Evolutionary conservation across 179 eudicot genomes (phyloP), one percentile per base, ranked within the genome.

Genomic region (Camellia oleifera): DNA sequence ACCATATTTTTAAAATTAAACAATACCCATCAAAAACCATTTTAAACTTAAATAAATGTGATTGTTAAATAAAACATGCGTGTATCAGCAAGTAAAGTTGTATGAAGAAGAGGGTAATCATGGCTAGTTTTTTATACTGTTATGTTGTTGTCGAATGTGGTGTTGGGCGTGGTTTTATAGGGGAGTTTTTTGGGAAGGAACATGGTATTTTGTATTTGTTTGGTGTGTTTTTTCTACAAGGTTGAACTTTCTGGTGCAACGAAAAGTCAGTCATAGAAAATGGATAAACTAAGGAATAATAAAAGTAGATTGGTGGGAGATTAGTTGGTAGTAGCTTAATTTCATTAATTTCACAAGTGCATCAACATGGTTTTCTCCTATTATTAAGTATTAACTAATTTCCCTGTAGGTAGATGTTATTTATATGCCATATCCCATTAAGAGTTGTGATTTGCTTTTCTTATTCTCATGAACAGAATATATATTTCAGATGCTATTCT

Each of bases 71-170:
- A 32, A 32, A 32, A 32, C 40, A 26, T 26, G 40, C 2, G 40
- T 32, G 40, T 32, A 32, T 32, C 40, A 32, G 40, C 40, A 32
- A 32, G 40, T 32, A 32, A 32, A 32, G 40, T 32, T 32, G 40
- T 32, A 66, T 66, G 17, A 81, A 23, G 56, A 60, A 76, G 71
- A 63, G 18, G 26, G 13, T 48, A 42, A 20, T 61, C 74, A 70
- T 70, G 78, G 44, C 56, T 58, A 58, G 45, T 15, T 1, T 14
- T 56, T 8, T 70, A 40, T 67, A 7, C 17, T 48, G 45, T 7
- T 52, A 44, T 20, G 14, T 1, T 15, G 20, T 40, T 74, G 63
- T 40, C 26, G 77, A 32, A 32, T 32, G 40, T 32, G 40, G 40
- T 32, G 40, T 32, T 32, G 40, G 40, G 2, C 2, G 40, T 32